A percentile compares a stretch with the other conserved stretches of the same genome.
Conservation (phyloP, 2,329 filamentous ascomycete species). For the Metarhizium album region DNA sequence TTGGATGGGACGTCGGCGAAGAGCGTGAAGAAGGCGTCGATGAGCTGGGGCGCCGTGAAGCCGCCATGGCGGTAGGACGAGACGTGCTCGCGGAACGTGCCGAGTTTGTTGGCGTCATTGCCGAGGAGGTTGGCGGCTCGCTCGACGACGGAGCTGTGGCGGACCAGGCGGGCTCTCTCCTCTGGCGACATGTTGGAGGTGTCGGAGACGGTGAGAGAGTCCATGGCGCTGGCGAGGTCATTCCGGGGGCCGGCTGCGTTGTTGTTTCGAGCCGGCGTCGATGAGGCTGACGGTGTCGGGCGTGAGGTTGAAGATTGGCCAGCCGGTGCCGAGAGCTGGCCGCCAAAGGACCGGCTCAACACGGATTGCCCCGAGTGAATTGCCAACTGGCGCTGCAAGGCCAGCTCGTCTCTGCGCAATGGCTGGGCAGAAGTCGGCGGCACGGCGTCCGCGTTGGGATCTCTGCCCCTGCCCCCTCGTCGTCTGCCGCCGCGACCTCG, state of each 20-base stretch:
- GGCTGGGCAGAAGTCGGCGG: conserved; percentile 70
- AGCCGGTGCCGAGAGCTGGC: conserved; percentile 52
- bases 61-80: conserved; percentile 63
- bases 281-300: conserved; percentile 4
- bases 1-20: conserved; percentile 69
- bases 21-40: conserved; percentile 78
- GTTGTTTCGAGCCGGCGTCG: conserved; percentile 11
- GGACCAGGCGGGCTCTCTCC: conserved; percentile 68
- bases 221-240: conserved; percentile 27
- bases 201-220: conserved; percentile 40
- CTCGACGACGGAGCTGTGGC: conserved; percentile 77
- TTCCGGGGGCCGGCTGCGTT: conserved; percentile 5
- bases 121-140: conserved; percentile 72
- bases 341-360: conserved; percentile 72
- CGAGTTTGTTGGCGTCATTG: conserved; percentile 64
- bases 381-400: conserved; percentile 84
- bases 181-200: conserved; percentile 52
- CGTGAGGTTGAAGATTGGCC: conserved; percentile 1
- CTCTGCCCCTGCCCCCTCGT: conserved; percentile 53
- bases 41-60: conserved; percentile 63
- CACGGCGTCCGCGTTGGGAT: conserved; percentile 75
- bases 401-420: conserved; percentile 74
- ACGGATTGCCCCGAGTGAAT: conserved; percentile 81
- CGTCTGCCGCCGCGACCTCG: conserved; percentile 25
- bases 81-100: conserved; percentile 67